Evolutionary conservation across 768 basidiomycete genomes (phyloP), one percentile per base, ranked within the genome.

Genomic region (Pleurotus platypus): DNA sequence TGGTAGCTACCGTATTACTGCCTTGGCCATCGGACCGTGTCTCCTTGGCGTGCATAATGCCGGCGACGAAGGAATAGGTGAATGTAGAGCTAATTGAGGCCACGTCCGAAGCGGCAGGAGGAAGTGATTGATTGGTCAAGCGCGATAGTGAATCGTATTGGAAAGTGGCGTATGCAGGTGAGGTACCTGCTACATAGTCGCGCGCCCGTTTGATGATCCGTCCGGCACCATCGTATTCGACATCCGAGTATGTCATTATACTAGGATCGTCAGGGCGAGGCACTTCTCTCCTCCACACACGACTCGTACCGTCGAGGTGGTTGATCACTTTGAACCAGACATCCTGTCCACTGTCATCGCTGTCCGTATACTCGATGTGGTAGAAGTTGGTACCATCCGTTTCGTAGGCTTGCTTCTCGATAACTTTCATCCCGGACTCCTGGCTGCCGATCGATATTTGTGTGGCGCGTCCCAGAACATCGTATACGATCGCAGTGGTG

Each of bases 101-200:
- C 0, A 54, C 39, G n/a, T 42, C 39, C 1, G 51, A 39, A 15
- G 51, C 39, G 20, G 26, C 51, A 22, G 59, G 59, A 4, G 59
- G 59, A 30, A 50, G 46, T 4, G 48, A 46, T 42, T 60, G 56
- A 9, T 20, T 8, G 13, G 50, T 49, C 15, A 51, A 20, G 43
- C 59, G 56, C 35, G 59, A 60, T 5, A 56, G 59, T 5, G 59
- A n/a, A 57, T 60, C 59, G 42, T 60, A 60, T 13, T 24, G 15
- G 37, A 51, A 60, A 13, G 18, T 45, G 1, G 49, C 40, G 37
- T 50, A 60, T 15, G 20, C n/a, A 1, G 59, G 56, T 7, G 59
- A 45, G n/a, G 56, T 40, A 9, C 59, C 56, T 4, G 46, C 18
- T 22, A 57, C 24, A 22, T 57, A 60, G 37, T 27, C 56, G 11